Evolutionary conservation across 805 yeast genomes (phyloP).

Genomic region (Candida alai): DNA sequence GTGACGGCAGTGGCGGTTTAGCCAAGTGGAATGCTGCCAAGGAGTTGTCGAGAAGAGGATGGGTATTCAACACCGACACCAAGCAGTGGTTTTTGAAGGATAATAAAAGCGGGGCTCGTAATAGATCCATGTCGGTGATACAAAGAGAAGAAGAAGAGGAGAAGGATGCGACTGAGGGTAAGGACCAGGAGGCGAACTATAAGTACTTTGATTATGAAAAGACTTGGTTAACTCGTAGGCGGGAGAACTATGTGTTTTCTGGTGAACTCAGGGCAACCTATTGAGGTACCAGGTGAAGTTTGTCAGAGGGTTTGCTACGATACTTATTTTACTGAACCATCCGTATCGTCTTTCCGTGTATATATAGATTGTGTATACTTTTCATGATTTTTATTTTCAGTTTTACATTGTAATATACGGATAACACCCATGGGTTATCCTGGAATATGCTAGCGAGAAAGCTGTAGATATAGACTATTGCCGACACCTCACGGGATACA

Average conservation of each 20-base stretch:
- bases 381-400: too few relatives aligned
- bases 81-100: slow-evolving; percentile 80
- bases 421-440: too few relatives aligned
- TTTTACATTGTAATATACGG: too few relatives aligned
- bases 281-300: slow-evolving; percentile 4
- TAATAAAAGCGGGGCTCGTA: slow-evolving; percentile 42
- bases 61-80: slow-evolving; percentile 71
- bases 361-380: too few relatives aligned
- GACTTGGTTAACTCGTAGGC: slow-evolving; percentile 48
- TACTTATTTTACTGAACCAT: too few relatives aligned
- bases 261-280: slow-evolving; percentile 29
- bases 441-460: too few relatives aligned
- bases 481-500: too few relatives aligned
- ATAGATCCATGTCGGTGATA: slow-evolving; percentile 21
- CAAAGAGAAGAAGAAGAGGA: slow-evolving; percentile 9
- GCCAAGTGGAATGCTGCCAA: slow-evolving; percentile 60
- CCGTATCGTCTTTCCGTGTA: too few relatives aligned
- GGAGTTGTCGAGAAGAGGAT: slow-evolving; percentile 74
- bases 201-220: slow-evolving; percentile 81
- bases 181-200: slow-evolving; percentile 47
- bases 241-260: slow-evolving; percentile 34
- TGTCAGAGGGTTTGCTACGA: too few relatives aligned
- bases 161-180: slow-evolving; percentile 16
- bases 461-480: too few relatives aligned
- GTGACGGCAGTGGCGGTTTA: slow-evolving; percentile 35